Evolutionary conservation across 257 asterid species (phyloP), one percentile per base, ranked within the genome.

Genomic region (Lycium barbarum): DNA sequence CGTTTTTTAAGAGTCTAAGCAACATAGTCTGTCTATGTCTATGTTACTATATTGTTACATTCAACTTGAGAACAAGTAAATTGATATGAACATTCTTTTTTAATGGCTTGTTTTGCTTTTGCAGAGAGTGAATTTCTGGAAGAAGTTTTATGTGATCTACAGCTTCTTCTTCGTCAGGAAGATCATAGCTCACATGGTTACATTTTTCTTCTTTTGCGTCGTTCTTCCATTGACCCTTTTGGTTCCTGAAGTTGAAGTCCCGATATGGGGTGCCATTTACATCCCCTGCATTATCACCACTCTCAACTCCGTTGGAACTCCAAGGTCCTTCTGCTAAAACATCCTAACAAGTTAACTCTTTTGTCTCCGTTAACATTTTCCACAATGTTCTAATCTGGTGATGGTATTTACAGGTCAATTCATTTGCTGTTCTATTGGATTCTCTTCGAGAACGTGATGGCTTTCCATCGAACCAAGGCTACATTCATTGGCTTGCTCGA

Each of bases 111-210:
- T 81, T 12, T 14, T 57, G 38, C 26, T 68, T 9, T 22, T 71
- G 90, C 98, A 96, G 99, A 96, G 84, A 93, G 95, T 96, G 49
- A 82, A 93, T 0, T 71, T 94, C 17, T 96, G 92, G 90, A 96
- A 96, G 94, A 96, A 96, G 92, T 83, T 95, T 11, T 95, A 96
- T 82, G 97, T 96, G 88, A 96, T 96, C 89, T 96, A 96, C 93
- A 96, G 98, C 92, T 96, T 96, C 97, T 96, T 96, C 92, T 96
- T 96, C 33, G 99, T 96, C 45, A 90, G 99, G 53, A 96, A 96
- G 88, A 87, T 96, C 92, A 91, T 96, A 5, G 99, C 98, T 43
- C 99, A 96, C 85, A 90, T 93, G 95, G 93, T 95, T 90, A 95
- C 98, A 0, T 96, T 96, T 91, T 90, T 70, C 87, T 91, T 91